Conservation (phyloP, 768 basidiomycete species). For the Trametes gibbosa region DNA sequence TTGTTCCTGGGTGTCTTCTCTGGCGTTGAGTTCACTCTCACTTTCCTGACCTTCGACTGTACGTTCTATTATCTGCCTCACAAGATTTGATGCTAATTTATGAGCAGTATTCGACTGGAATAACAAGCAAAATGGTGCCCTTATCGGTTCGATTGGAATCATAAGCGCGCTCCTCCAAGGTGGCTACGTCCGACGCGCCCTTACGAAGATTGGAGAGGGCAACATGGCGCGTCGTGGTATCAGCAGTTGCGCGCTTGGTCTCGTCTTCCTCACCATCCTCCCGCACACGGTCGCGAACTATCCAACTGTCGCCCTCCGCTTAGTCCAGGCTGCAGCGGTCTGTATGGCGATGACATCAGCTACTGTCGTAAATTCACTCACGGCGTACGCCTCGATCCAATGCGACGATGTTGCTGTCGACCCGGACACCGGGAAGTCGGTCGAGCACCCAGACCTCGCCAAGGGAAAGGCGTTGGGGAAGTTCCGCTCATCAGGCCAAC, state of each 20-base stretch:
- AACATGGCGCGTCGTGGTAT: conserved; percentile 83
- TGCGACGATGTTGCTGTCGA: conserved; percentile 70
- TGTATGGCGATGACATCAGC: conserved; percentile 93
- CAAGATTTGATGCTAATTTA: background rate
- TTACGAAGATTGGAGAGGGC: conserved; percentile 73
- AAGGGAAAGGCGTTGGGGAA: conserved; percentile 83
- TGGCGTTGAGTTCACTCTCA: conserved; percentile 94
- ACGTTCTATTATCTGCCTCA: conserved; percentile 32
- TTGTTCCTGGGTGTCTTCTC: conserved; percentile 89
- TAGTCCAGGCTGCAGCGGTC: conserved; percentile 69
- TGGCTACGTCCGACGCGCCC: conserved; percentile 86
- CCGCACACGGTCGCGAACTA: conserved; percentile 50
- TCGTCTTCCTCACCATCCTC: conserved; percentile 69
- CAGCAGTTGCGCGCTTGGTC: conserved; percentile 64
- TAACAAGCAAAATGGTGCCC: conserved; percentile 82
- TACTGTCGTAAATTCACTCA: conserved; percentile 92
- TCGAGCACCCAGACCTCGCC: conserved; percentile 62
- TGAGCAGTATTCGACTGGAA: conserved; percentile 79
- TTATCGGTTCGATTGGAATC: conserved; percentile 87
- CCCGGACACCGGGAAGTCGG: conserved; percentile 52
- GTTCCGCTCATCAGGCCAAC: conserved; percentile 91
- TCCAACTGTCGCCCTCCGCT: conserved; percentile 44
- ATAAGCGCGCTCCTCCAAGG: conserved; percentile 89
- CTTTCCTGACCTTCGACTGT: conserved; percentile 91
- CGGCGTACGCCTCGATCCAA: conserved; percentile 86